Evolutionary conservation across 2,329 filamentous ascomycete genomes (phyloP).

Genomic region (Curvularia sp.): DNA sequence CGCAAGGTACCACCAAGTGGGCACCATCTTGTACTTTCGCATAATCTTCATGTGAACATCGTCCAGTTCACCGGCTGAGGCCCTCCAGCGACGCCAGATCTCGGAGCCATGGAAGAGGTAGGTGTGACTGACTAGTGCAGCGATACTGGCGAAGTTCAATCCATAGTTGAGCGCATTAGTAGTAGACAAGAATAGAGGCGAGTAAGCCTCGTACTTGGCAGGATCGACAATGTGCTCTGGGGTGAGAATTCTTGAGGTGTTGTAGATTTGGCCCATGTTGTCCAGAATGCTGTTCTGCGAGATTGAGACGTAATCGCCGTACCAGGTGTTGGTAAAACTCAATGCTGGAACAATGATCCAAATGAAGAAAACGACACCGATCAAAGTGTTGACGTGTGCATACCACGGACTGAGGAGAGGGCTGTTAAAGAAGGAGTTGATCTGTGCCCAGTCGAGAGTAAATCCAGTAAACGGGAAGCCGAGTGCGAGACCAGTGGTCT

Average conservation of each 20-base stretch:
- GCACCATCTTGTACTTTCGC: neutral
- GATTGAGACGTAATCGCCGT: neutral
- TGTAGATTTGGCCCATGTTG: neutral
- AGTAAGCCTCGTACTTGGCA: neutral
- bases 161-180: neutral
- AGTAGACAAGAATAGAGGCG: constrained; percentile 1
- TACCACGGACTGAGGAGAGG: neutral
- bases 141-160: neutral
- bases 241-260: neutral
- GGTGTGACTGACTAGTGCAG: neutral
- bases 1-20: neutral
- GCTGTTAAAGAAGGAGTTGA: constrained; percentile 1
- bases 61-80: neutral
- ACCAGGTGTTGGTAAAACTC: neutral
- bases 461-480: constrained; percentile 1
- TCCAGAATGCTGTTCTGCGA: constrained; percentile 1
- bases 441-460: neutral
- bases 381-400: neutral
- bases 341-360: neutral
- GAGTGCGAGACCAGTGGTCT: neutral
- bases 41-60: neutral
- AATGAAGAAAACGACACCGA: neutral
- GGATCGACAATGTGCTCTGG: neutral
- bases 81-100: neutral
- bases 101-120: neutral